phyloP scores from a whole-genome alignment of 768 basidiomycete species.

The Kwoniella europaea region DNA sequence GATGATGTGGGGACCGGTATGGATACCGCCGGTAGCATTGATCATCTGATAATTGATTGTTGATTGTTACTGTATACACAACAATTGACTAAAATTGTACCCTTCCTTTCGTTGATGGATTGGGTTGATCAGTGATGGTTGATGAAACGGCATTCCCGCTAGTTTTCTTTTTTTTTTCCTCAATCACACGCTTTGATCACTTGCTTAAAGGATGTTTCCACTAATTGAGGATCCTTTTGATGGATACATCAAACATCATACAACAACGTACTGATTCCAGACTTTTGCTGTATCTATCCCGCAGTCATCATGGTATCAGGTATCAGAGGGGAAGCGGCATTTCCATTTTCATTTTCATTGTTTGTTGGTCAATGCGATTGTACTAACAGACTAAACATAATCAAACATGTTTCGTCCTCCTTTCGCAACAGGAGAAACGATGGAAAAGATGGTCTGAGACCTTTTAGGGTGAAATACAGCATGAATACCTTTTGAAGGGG shows the following conservation, averaged over 20 bases:
- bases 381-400: background rate
- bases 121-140: background rate
- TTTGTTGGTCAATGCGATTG: background rate
- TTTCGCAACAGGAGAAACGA: background rate
- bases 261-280: background rate
- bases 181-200: slow-evolving; percentile 9
- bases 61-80: background rate
- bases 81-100: slow-evolving; percentile 4
- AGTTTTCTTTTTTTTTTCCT: background rate
- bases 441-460: background rate
- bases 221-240: background rate
- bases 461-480: background rate
- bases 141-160: slow-evolving; percentile 12
- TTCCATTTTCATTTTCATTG: background rate
- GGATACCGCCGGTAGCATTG: slow-evolving; percentile 6
- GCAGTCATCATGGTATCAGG: background rate
- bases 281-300: background rate
- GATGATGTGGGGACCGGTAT: no score
- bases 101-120: slow-evolving; percentile 14
- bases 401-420: slow-evolving; percentile 4
- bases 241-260: no score
- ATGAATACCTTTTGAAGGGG: background rate
- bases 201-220: no score
- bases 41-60: background rate
- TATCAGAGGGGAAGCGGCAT: background rate